Conservation (phyloP, 306 rosid species). For the Castanopsis chinensis region DNA sequence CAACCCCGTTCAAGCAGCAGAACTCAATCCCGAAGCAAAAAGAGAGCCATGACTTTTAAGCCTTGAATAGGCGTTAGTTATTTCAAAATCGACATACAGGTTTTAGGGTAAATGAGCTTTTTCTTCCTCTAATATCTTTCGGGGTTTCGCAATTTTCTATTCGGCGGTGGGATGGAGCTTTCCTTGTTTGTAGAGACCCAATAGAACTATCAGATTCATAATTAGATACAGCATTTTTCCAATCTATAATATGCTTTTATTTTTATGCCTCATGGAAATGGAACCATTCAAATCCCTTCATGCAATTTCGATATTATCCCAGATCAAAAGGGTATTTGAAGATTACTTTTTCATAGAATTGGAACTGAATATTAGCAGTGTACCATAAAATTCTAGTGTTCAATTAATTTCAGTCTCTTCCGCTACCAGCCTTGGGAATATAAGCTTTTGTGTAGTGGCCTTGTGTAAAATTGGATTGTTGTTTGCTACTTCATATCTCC, state of each 20-base stretch:
- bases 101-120: slow-evolving; percentile 12
- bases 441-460: no score
- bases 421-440: no score
- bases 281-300: not conserved
- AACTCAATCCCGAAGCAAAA: slow-evolving; percentile 58
- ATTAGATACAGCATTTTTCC: slow-evolving; percentile 2
- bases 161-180: slow-evolving; percentile 13
- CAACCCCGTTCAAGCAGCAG: slow-evolving; percentile 54
- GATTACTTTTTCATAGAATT: not conserved
- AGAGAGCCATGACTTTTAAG: slow-evolving; percentile 46
- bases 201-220: slow-evolving; percentile 9
- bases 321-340: not conserved
- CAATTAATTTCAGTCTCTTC: no score
- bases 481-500: no score
- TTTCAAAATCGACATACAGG: slow-evolving; percentile 18
- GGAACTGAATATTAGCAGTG: not conserved
- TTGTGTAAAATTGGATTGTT: no score
- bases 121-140: slow-evolving; percentile 11
- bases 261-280: not conserved
- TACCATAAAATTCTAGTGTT: not conserved
- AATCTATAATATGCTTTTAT: not conserved
- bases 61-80: slow-evolving; percentile 14
- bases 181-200: slow-evolving; percentile 26
- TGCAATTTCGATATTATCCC: not conserved
- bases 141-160: slow-evolving; percentile 8